These are phyloP conservation scores for Candida caryicola DNA, from an alignment of 805 yeast species.

Conservation along the genomic window DNA sequence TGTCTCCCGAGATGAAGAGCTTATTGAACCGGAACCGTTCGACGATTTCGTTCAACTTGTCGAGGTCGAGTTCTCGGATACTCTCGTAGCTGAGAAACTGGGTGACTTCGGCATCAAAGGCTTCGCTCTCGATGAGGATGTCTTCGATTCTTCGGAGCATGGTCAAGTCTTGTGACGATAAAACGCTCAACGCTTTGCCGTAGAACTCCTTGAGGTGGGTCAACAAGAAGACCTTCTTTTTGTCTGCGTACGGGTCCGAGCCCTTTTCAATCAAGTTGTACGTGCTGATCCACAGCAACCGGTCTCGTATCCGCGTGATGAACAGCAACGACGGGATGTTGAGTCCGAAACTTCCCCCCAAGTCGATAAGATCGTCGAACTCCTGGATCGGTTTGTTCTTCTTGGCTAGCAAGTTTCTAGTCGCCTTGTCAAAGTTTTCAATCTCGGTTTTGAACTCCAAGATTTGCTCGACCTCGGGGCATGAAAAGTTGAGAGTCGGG, in stretches of 20 bases:
- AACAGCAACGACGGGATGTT: conserved; percentile 46
- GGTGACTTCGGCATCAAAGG: conserved; percentile 17
- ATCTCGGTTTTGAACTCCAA: conserved; percentile 52
- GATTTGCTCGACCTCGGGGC: conserved; percentile 61
- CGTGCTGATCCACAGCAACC: conserved; percentile 32
- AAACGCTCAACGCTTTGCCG: conserved; percentile 24
- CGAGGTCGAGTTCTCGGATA: conserved; percentile 20
- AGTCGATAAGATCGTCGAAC: conserved; percentile 49
- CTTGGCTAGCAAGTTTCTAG: conserved; percentile 36
- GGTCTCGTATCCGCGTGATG: conserved; percentile 34
- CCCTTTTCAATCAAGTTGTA: conserved; percentile 35
- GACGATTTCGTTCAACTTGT: conserved; percentile 25
- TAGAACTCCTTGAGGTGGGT: conserved; percentile 27
- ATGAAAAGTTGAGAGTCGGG: conserved; percentile 47
- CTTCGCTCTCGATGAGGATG: conserved; percentile 24
- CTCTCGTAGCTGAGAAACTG: conserved; percentile 17
- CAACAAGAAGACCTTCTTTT: conserved; percentile 33
- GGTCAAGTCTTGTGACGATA: conserved; percentile 18
- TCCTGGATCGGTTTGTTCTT: conserved; percentile 39
- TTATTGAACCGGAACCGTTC: conserved; percentile 20
- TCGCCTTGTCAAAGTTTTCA: conserved; percentile 47
- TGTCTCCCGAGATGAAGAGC: conserved; percentile 21
- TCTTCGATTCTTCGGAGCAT: conserved; percentile 35
- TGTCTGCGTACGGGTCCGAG: conserved; percentile 38
- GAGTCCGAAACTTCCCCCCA: conserved; percentile 62